Evolutionary conservation across 176 grass and related monocot genomes (phyloP).

Genomic region (Hyparrhenia diplandra): DNA sequence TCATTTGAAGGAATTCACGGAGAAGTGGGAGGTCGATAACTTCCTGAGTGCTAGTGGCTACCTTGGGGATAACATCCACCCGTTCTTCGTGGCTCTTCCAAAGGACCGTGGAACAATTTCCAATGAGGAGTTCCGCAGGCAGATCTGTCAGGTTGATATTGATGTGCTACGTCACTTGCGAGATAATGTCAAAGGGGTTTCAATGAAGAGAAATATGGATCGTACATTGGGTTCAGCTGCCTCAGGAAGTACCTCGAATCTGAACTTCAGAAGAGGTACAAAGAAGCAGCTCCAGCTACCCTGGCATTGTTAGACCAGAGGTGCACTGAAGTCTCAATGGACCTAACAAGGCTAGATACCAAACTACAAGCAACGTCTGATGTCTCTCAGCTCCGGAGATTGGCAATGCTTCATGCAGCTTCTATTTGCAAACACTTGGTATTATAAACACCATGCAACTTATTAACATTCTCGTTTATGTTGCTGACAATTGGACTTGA

Average conservation of each 20-base stretch:
- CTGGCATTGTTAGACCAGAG: constrained; percentile 84
- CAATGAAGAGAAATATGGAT: constrained; percentile 83
- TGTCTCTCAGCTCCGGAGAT: constrained; percentile 75
- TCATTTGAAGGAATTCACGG: constrained; percentile 82
- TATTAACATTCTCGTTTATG: constrained; percentile 19
- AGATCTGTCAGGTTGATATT: constrained; percentile 85
- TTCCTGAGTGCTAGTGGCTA: constrained; percentile 89
- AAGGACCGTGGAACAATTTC: constrained; percentile 91
- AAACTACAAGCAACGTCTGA: constrained; percentile 91
- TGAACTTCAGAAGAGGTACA: constrained; percentile 95
- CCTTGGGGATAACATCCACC: constrained; percentile 88
- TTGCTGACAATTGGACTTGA: neutral
- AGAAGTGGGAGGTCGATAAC: constrained; percentile 87
- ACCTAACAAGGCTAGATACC: constrained; percentile 60
- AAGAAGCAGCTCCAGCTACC: constrained; percentile 89
- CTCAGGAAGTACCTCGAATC: constrained; percentile 82
- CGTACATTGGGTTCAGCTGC: constrained; percentile 70
- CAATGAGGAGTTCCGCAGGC: constrained; percentile 86
- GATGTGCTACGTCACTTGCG: constrained; percentile 70
- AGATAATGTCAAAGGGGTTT: constrained; percentile 87
- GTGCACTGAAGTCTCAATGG: constrained; percentile 80
- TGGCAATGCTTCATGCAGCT: constrained; percentile 85
- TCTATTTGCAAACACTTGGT: constrained; percentile 94
- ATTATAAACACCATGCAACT: constrained; percentile 12
- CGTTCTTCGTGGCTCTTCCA: constrained; percentile 93